Evolutionary conservation across 2,329 filamentous ascomycete species (phyloP), one percentile per base, ranked within the genome.

Genomic region (Talaromyces sp.): DNA sequence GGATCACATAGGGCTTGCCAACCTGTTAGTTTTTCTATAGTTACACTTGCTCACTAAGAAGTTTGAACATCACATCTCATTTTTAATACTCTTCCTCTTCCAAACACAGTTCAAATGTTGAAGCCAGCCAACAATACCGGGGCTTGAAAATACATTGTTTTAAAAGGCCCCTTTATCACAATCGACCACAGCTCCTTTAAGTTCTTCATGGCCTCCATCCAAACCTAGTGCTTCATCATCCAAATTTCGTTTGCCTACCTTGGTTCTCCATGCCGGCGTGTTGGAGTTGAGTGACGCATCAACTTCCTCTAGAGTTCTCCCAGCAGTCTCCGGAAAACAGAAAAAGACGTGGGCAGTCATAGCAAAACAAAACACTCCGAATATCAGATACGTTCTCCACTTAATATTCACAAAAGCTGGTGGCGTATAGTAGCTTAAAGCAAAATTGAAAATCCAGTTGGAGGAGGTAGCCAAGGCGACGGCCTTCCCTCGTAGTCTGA

Each of bases 331-430:
- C 0, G 85, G 86, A 55, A 82, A 84, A 13, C 77, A 72, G 56
- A 90, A 75, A 67, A 82, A 81, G 66, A 87, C 83, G 70, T 90
- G 86, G 39, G 89, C 65, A 44, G 84, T 83, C 56, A 87, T 86
- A 9, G 78, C 77, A 2, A 78, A 79, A 66, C 87, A 88, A 75
- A 90, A 89, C 11, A 84, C 78, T 8, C 80, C 88, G 65, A 91
- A 91, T 56, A 91, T 79, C 72, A 90, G 82, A 72, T 90, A 91
- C 60, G 83, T 83, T 62, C 80, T 65, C 70, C 78, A 82, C 52
- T 73, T 55, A 56, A 82, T 82, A 65, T 76, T 82, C 53, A 77
- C 75, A 56, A 83, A 82, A 0, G 80, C 76, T 0, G 80, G 79
- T 0, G 81, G 80, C 0, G 81, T 76, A 60, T 83, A 82, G 61